phyloP scores from a whole-genome alignment of 176 grass and related monocot genomes.

The Echinochloa phyllopogon region DNA sequence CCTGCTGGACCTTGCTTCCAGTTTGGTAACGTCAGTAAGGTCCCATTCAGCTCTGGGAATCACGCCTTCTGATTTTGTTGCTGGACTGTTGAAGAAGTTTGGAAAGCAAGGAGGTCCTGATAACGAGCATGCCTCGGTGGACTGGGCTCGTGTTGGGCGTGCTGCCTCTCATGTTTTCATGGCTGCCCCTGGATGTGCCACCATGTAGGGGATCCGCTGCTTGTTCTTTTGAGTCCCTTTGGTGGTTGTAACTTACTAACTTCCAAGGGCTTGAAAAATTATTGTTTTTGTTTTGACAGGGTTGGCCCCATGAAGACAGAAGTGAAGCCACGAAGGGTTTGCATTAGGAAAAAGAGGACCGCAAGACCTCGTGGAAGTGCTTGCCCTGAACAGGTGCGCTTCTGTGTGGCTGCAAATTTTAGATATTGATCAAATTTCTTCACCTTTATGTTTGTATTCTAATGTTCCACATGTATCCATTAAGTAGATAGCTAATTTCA shows the following conservation, averaged over 20 bases:
- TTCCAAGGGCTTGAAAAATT: neutral
- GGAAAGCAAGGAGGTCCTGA: slow-evolving; percentile 31
- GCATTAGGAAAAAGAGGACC: slow-evolving; percentile 42
- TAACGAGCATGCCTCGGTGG: slow-evolving; percentile 41
- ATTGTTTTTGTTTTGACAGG: slow-evolving; percentile 43
- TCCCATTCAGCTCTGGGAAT: slow-evolving; percentile 69
- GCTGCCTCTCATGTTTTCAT: slow-evolving; percentile 63
- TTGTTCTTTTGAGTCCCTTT: neutral
- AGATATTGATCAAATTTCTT: neutral
- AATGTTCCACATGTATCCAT: neutral
- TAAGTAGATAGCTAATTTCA: neutral
- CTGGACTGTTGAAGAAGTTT: slow-evolving; percentile 66
- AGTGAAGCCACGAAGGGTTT: slow-evolving; percentile 53
- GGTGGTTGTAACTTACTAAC: neutral
- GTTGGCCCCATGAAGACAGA: slow-evolving; percentile 76
- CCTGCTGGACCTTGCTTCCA: slow-evolving; percentile 70
- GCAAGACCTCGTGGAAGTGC: slow-evolving; percentile 52
- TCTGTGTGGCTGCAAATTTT: neutral
- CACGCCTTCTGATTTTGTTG: slow-evolving; percentile 72
- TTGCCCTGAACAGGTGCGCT: slow-evolving; percentile 70
- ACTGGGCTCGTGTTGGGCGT: slow-evolving; percentile 60
- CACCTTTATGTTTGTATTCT: neutral
- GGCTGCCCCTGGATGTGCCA: slow-evolving; percentile 65
- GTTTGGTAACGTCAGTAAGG: slow-evolving; percentile 70
- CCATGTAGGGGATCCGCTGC: slow-evolving; percentile 55